phyloP scores from a whole-genome alignment of 148 eudicot species.

The Agrostemma githago region DNA sequence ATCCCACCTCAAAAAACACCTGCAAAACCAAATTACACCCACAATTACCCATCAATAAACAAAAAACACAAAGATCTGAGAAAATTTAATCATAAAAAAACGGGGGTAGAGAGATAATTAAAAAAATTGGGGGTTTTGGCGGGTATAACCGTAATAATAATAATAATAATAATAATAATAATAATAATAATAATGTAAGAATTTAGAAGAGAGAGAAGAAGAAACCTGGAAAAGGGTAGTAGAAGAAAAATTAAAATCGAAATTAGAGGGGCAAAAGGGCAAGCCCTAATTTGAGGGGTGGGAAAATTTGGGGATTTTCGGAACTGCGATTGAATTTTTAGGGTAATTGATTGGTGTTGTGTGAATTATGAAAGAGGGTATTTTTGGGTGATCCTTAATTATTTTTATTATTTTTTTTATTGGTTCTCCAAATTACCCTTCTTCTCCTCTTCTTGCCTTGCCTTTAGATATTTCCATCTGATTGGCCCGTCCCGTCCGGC shows the following conservation, averaged over 20 bases:
- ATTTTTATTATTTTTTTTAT: not conserved
- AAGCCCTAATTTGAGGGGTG: constrained; percentile 10
- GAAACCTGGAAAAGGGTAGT: constrained; percentile 22
- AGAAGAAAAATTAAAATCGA: constrained; percentile 18
- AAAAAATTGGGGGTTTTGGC: constrained; percentile 16
- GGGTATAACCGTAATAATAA: too few relatives aligned
- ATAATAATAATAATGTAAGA: constrained; percentile 4
- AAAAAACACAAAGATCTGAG: constrained; percentile 1
- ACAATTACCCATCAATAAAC: constrained; percentile 19
- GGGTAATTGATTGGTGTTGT: not conserved
- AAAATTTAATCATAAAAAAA: not conserved
- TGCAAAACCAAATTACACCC: constrained; percentile 20
- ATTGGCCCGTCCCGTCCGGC: too few relatives aligned
- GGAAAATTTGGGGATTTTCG: constrained; percentile 14
- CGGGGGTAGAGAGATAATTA: not conserved
- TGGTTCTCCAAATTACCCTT: constrained; percentile 27
- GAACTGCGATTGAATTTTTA: constrained; percentile 15
- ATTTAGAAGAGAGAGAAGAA: not conserved
- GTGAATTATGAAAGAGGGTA: constrained; percentile 14
- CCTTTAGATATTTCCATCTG: too few relatives aligned
- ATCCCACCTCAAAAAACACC: constrained; percentile 24
- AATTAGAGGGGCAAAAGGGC: constrained; percentile 31
- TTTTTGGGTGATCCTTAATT: constrained; percentile 33
- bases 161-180: too few relatives aligned
- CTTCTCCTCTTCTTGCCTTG: not conserved